These are phyloP conservation scores for Arbutus unedo DNA, from an alignment of 148 eudicot species.

Conservation along the genomic window DNA sequence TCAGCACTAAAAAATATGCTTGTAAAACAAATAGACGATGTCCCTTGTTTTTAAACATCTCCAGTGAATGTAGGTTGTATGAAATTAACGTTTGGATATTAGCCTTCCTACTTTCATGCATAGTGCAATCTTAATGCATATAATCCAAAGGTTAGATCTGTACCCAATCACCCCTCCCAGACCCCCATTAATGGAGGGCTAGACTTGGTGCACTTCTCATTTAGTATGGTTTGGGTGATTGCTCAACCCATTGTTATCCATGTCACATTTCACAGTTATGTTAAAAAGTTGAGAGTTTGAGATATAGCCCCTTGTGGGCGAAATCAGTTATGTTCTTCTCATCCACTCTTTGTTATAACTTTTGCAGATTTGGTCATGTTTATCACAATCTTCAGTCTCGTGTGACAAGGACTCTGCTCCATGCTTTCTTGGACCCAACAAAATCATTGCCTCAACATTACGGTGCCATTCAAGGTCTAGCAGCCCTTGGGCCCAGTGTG, in stretches of 20 bases:
- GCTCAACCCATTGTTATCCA: not conserved
- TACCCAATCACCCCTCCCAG: not conserved
- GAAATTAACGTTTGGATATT: not conserved
- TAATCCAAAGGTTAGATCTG: not conserved
- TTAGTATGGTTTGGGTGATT: not conserved
- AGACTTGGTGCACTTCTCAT: not conserved
- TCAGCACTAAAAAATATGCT: not conserved
- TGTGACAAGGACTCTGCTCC: slow-evolving; percentile 62
- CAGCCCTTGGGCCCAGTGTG: slow-evolving; percentile 76
- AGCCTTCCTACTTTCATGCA: not conserved
- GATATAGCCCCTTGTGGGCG: not conserved
- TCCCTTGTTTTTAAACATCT: not conserved
- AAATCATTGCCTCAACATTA: slow-evolving; percentile 71
- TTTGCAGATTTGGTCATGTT: slow-evolving; percentile 61
- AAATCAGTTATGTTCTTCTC: not conserved
- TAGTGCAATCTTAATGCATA: not conserved
- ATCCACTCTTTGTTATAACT: not conserved
- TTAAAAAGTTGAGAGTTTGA: not conserved
- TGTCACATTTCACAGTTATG: not conserved
- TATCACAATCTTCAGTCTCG: slow-evolving; percentile 70
- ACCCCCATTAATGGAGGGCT: not conserved
- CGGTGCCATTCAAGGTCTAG: slow-evolving; percentile 77
- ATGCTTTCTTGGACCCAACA: slow-evolving; percentile 75
- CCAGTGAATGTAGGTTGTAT: not conserved
- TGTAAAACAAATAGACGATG: not conserved